Conservation (phyloP, 768 basidiomycete species). For the Trametes meyenii region DNA sequence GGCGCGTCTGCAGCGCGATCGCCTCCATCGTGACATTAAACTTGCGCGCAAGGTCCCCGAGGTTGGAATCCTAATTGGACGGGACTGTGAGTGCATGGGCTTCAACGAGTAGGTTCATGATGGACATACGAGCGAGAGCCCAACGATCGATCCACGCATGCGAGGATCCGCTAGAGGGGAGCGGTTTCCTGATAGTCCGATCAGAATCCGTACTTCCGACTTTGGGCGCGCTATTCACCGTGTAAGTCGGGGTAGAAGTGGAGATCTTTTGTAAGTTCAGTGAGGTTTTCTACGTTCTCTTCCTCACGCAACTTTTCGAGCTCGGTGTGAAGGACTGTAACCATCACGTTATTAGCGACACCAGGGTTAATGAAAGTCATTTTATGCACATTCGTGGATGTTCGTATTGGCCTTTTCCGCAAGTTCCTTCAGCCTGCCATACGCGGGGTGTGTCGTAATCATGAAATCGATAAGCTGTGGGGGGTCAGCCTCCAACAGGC, state of each 20-base stretch:
- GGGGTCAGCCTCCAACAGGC: neutral
- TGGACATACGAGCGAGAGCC: conserved; percentile 69
- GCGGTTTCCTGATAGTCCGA: conserved; percentile 72
- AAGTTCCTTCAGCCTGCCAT: conserved; percentile 63
- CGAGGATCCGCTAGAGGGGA: conserved; percentile 95
- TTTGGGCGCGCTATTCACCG: conserved; percentile 46
- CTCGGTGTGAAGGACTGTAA: conserved; percentile 70
- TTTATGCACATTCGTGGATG: conserved; percentile 55
- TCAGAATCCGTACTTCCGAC: neutral
- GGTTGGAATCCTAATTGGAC: conserved; percentile 57
- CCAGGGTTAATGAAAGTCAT: neutral
- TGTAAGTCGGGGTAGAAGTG: conserved; percentile 97
- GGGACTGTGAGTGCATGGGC: neutral
- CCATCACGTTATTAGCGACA: neutral
- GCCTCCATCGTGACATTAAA: conserved; percentile 92
- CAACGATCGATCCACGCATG: conserved; percentile 91
- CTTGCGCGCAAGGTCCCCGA: conserved; percentile 84
- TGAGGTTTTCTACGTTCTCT: conserved; percentile 57
- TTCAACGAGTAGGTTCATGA: neutral
- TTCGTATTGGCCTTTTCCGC: conserved; percentile 61
- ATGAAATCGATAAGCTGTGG: conserved; percentile 89
- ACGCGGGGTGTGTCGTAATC: conserved; percentile 89
- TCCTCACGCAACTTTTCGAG: conserved; percentile 69
- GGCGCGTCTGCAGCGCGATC: conserved; percentile 91
- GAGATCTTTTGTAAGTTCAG: conserved; percentile 86